Evolutionary conservation across 148 eudicot species (phyloP).

Genomic region (Arctostaphylos glauca): DNA sequence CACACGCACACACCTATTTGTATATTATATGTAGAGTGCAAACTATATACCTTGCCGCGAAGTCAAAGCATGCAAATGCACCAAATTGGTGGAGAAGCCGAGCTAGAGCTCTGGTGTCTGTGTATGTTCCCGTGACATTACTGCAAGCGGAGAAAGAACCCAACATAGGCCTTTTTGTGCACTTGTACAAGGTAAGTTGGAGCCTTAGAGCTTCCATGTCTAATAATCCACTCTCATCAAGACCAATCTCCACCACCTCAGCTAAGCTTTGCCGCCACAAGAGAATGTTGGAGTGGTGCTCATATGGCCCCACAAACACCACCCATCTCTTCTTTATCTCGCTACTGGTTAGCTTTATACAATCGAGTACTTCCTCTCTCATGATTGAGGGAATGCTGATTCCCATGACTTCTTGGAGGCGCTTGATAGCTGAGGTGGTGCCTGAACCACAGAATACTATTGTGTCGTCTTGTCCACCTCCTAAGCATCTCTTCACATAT

Average conservation of each 20-base stretch:
- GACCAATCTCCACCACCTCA: slow-evolving; percentile 52
- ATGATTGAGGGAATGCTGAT: slow-evolving; percentile 36
- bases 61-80: slow-evolving; percentile 50
- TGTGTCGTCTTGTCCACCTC: slow-evolving; percentile 32
- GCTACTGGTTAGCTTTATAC: neutral
- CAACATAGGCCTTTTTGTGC: slow-evolving; percentile 42
- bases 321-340: slow-evolving; percentile 28
- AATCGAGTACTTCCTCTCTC: slow-evolving; percentile 18
- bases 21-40: no score
- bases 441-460: slow-evolving; percentile 46
- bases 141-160: slow-evolving; percentile 67
- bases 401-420: slow-evolving; percentile 61
- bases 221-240: slow-evolving; percentile 28
- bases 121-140: slow-evolving; percentile 47
- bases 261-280: slow-evolving; percentile 64
- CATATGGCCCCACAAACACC: slow-evolving; percentile 61
- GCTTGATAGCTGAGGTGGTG: slow-evolving; percentile 40
- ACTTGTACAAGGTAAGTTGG: slow-evolving; percentile 25
- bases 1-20: no score
- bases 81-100: slow-evolving; percentile 36
- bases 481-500: slow-evolving; percentile 40
- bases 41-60: slow-evolving; percentile 35
- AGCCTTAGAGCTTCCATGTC: slow-evolving; percentile 39
- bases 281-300: slow-evolving; percentile 68
- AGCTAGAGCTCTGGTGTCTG: slow-evolving; percentile 34